Percentiles rank a stretch among this genome's conserved stretches.
phyloP scores from a whole-genome alignment of 768 basidiomycete species.

The Boletus subparvulus region DNA sequence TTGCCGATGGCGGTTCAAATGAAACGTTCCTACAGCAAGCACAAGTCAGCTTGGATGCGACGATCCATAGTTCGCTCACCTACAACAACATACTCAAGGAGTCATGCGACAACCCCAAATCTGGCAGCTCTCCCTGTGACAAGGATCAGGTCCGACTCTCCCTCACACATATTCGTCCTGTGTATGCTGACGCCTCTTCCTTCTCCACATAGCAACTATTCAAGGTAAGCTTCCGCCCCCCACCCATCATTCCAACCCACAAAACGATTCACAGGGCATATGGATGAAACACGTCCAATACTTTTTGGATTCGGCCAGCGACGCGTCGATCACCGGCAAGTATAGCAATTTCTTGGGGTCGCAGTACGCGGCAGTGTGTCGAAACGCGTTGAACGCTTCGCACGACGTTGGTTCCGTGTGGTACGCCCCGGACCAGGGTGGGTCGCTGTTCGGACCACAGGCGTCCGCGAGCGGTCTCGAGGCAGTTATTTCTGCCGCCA shows the following conservation, averaged over 20 bases:
- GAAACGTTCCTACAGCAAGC: constrained; percentile 43
- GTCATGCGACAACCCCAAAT: constrained; percentile 48
- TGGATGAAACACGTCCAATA: constrained; percentile 54
- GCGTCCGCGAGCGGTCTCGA: constrained; percentile 31
- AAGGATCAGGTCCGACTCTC: constrained; percentile 39
- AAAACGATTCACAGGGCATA: constrained; percentile 27
- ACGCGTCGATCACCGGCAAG: constrained; percentile 42
- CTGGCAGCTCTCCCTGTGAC: constrained; percentile 43
- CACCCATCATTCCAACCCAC: background rate
- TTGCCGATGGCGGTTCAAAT: constrained; percentile 37
- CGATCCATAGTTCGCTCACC: constrained; percentile 40
- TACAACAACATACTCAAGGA: constrained; percentile 45
- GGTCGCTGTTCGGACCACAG: constrained; percentile 31
- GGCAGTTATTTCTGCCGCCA: constrained; percentile 29
- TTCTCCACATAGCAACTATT: constrained; percentile 23
- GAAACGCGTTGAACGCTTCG: constrained; percentile 38
- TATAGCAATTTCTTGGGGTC: constrained; percentile 37
- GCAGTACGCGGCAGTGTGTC: constrained; percentile 40
- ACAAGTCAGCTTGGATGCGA: constrained; percentile 53
- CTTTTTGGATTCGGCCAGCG: constrained; percentile 48
- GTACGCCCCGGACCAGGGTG: constrained; percentile 30
- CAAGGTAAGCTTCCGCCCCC: constrained; percentile 24
- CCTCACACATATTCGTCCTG: no score
- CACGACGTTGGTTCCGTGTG: constrained; percentile 42
- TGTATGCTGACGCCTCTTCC: background rate